phyloP scores from a whole-genome alignment of 164 flowering plant genomes.

The Chloranthus sessilifolius region DNA sequence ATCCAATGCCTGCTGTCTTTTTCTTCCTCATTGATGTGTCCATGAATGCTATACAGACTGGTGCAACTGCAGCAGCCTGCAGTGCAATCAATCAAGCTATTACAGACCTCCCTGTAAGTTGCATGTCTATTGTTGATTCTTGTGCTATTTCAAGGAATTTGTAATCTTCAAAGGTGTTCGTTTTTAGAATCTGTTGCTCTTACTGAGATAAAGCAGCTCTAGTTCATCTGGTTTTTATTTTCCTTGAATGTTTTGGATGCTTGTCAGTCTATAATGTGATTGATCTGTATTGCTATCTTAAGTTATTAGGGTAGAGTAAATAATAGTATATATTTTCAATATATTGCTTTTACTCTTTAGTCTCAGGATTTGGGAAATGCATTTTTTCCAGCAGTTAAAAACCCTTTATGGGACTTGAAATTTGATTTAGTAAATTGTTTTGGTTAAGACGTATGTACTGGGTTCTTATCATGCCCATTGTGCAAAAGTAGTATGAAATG shows the following conservation, averaged over 20 bases:
- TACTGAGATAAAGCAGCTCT: not conserved
- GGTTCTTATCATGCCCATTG: too few relatives aligned
- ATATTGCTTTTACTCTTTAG: too few relatives aligned
- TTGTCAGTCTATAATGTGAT: not conserved
- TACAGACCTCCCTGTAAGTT: conserved; percentile 91
- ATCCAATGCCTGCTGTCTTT: conserved; percentile 97
- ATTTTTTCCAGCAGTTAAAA: too few relatives aligned
- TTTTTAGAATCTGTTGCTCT: too few relatives aligned
- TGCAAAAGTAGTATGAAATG: too few relatives aligned
- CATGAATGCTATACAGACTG: conserved; percentile 93
- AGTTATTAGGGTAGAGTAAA: not conserved
- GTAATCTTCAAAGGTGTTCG: too few relatives aligned
- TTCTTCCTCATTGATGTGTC: conserved; percentile 98
- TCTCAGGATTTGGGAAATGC: too few relatives aligned
- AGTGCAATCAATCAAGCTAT: conserved; percentile 92
- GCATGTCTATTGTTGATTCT: not conserved
- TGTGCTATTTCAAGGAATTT: too few relatives aligned
- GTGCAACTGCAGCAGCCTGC: conserved; percentile 99
- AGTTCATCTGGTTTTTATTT: not conserved
- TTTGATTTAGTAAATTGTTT: too few relatives aligned
- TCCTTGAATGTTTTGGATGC: not conserved
- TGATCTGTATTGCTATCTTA: not conserved
- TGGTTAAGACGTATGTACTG: too few relatives aligned
- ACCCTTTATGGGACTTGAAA: too few relatives aligned
- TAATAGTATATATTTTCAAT: too few relatives aligned